A percentile compares a stretch with the other conserved stretches of the same genome.
Evolutionary conservation across 2,329 filamentous ascomycete genomes (phyloP).

Genomic region (Cordyceps cicadae): DNA sequence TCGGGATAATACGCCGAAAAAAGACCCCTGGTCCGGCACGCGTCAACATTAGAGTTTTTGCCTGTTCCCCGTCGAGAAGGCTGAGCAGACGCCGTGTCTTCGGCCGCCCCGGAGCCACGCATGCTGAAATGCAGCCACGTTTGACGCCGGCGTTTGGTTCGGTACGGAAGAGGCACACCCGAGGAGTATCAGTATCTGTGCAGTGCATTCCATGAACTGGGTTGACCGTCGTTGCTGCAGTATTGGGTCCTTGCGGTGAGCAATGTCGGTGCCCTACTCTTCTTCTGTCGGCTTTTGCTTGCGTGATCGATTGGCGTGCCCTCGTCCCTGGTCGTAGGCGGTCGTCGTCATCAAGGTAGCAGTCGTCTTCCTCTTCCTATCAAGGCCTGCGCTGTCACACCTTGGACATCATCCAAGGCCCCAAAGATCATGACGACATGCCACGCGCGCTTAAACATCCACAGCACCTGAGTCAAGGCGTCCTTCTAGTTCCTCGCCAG

Average conservation of each 20-base stretch:
- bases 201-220: too few relatives aligned
- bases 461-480: slow-evolving; percentile 1
- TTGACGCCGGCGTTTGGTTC: background rate
- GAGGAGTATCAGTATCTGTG: background rate
- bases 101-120: slow-evolving; percentile 5
- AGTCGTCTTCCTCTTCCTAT: background rate
- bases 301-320: background rate
- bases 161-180: background rate
- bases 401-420: too few relatives aligned
- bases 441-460: slow-evolving; percentile 2
- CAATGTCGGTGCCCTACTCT: background rate
- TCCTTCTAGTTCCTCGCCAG: background rate
- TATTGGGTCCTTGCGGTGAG: background rate
- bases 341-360: background rate
- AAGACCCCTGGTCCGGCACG: background rate
- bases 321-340: background rate
- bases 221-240: background rate
- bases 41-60: background rate
- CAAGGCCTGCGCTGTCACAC: too few relatives aligned
- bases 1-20: background rate
- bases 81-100: slow-evolving; percentile 8
- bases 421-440: background rate
- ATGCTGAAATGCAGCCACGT: slow-evolving; percentile 7
- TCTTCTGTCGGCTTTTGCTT: background rate
- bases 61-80: background rate